Conservation (phyloP, 73 alveolate species). For the Breviolum minutum region DNA sequence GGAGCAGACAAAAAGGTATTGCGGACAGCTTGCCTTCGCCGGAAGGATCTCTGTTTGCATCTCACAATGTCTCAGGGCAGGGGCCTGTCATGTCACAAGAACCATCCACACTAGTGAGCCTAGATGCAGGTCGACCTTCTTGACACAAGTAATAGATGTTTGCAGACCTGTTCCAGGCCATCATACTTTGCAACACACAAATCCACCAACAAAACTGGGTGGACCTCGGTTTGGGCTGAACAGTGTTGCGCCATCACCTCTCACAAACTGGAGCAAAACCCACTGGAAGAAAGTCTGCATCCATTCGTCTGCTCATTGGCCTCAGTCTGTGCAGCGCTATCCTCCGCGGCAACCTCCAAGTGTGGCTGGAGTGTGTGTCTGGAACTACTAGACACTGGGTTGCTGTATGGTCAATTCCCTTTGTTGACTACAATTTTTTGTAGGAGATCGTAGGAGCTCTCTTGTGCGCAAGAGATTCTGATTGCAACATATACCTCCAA, state of each 20-base stretch:
- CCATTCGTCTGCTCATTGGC: background rate
- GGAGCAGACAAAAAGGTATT: background rate
- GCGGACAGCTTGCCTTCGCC: background rate
- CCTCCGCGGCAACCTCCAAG: background rate
- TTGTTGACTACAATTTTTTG: too few species aligned
- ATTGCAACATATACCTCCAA: too few species aligned
- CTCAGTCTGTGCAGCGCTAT: constrained; percentile 11
- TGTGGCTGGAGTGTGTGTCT: background rate
- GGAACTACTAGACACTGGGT: background rate
- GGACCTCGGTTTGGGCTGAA: constrained; percentile 4
- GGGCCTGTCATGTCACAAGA: background rate
- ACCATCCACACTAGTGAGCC: background rate
- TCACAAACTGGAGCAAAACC: background rate
- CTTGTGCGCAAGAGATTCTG: too few species aligned
- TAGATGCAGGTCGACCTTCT: too few species aligned
- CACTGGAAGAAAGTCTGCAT: background rate
- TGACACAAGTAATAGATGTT: background rate
- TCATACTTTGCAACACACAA: background rate
- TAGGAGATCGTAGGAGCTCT: too few species aligned
- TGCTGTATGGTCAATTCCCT: too few species aligned
- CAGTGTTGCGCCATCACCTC: constrained; percentile 9
- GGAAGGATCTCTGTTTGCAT: background rate
- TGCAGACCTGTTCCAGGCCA: background rate
- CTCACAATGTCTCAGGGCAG: constrained; percentile 4
- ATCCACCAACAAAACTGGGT: background rate